Base-by-base conservation (phyloP, 495 filamentous ascomycete genomes). In the Platismatia glauca region DNA sequence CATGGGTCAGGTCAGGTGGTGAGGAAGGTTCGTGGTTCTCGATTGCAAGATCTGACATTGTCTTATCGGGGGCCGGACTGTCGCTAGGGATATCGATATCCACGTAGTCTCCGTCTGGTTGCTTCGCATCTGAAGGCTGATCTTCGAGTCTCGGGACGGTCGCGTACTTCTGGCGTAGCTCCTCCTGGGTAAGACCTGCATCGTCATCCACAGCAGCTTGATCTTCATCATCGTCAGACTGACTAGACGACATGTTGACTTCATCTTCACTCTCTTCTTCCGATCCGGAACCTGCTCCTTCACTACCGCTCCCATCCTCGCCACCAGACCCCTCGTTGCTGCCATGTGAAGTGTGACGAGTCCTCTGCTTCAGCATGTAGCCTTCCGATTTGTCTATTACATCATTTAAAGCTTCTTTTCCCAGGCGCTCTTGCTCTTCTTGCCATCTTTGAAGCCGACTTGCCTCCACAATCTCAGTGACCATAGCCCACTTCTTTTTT, bases 321-420 rank as follows among this genome's bases (percentile, higher is more conserved):
- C 78, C 75, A 37, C 76, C 81, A 29, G 76, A 76, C 15, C 70
- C 72, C 24, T 76, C 75, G 48, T 61, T 69, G 16, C 72, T 73
- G 39, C 66, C 64, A 24, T 74, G 75, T 24, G 80, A 67, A 73
- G 78, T 74, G 70, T 77, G 71, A 81, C 83, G 39, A 80, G 75
- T 64, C 71, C 81, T 78, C 69, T 68, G 74, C 72, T 73, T 62
- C 74, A 70, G 83, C 74, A 70, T 83, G 64, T 72, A 81, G 76
- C 72, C 76, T 29, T 79, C 85, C 13, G 81, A 81, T 52, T 89
- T 80, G 66, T 89, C 90, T 55, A 96, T 86, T 27, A 89, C 89
- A 69, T 90, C 83, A 65, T 95, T 89, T 62, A 96, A 76, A 11
- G 88, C 87, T 67, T 89, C 84, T 68, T 91, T 90, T 60, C 91